Conservation (phyloP, 768 basidiomycete species). For the Mycena alexandri region DNA sequence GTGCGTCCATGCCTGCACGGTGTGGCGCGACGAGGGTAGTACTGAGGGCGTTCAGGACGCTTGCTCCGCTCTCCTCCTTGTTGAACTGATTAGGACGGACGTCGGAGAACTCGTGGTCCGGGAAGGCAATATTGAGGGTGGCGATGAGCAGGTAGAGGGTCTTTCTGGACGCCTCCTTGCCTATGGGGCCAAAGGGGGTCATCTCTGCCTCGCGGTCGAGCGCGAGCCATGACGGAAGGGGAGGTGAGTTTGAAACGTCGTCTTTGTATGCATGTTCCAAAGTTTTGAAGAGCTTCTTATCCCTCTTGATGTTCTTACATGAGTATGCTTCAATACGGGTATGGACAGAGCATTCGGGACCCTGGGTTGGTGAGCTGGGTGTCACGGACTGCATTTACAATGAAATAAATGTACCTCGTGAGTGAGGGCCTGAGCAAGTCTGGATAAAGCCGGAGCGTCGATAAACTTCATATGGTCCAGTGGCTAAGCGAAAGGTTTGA, state of each 20-base stretch:
- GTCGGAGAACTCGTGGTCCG: conserved; percentile 97
- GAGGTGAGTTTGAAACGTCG: conserved; percentile 85
- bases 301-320: conserved; percentile 96
- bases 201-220: conserved; percentile 78
- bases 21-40: conserved; percentile 84
- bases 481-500: conserved; percentile 7
- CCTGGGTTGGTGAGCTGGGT: conserved; percentile 59
- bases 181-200: conserved; percentile 92
- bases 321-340: conserved; percentile 97
- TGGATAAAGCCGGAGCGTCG: conserved; percentile 82
- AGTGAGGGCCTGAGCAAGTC: conserved; percentile 70
- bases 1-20: conserved; percentile 73
- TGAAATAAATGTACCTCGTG: conserved; percentile 27
- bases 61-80: conserved; percentile 83
- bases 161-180: conserved; percentile 87
- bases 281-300: conserved; percentile 95
- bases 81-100: conserved; percentile 92
- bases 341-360: conserved; percentile 89
- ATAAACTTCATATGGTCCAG: conserved; percentile 83
- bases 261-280: conserved; percentile 91
- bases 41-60: conserved; percentile 87
- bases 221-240: conserved; percentile 83
- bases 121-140: conserved; percentile 96
- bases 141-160: conserved; percentile 96
- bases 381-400: neutral